Base-by-base conservation (phyloP, 1,284 basidiomycete genomes). In the Irpex lacteus region DNA sequence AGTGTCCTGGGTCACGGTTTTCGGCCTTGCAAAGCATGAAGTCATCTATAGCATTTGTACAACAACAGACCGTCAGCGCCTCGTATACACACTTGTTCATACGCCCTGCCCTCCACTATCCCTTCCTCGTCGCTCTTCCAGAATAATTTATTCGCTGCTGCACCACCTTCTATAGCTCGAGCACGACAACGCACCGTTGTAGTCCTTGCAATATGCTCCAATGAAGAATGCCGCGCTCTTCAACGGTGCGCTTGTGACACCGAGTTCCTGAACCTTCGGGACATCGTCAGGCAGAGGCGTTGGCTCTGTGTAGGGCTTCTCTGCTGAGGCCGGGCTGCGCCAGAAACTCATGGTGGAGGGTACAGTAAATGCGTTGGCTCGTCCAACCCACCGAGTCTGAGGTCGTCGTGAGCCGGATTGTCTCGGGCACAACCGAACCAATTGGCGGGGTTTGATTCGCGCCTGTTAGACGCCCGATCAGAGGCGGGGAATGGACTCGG, bases 11-110 rank as follows among this genome's bases (percentile, higher is more conserved):
- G 75, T 98, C 90, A 63, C 86, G 84, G 75, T 87, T 91, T 82
- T 98, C 96, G 58, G 87, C 82, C 82, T 99, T 99, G 87, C 98
- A 99, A 63, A 98, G 91, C 95, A 99, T 98, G 74, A 98, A 99
- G 82, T 99, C 97, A 87, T 98, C 96, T 98, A 74, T 54, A 62
- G 61, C 34, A 11, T 37, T 32, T 64, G 37, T 50, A 54, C 3
- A 26, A 19, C 19, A 36, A 37, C 34, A 63, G 47, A 19, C 6
- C 57, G 32, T 60, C 19, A 59, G 57, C 52, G 66, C 58, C 67
- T 63, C 57, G 21, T 37, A 18, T 52, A 21, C 57, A 40, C 26
- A 26, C 26, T 21, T 26, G 26, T 26, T 26, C 26, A 26, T 26
- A 26, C 26, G 26, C 5, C 57, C 57, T 32, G 38, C n/a, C 32